Conservation (phyloP, 2,329 filamentous ascomycete species). For the Coniochaeta prunicola region DNA sequence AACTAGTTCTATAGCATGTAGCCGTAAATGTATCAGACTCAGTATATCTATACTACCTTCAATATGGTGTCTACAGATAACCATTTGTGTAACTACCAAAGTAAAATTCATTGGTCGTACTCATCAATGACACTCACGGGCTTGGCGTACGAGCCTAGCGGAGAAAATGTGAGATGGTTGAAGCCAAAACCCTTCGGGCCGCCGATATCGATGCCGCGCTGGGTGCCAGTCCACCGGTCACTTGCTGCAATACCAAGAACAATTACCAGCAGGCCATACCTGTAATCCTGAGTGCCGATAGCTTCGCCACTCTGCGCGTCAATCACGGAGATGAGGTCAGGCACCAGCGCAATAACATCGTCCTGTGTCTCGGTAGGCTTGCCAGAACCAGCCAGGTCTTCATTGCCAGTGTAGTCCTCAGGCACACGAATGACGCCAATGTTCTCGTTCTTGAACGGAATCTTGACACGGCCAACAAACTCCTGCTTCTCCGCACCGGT, state of each 20-base stretch:
- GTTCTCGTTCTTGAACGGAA: conserved; percentile 70
- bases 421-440: conserved; percentile 45
- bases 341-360: conserved; percentile 43
- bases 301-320: conserved; percentile 50
- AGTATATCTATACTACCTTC: not conserved
- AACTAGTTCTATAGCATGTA: not conserved
- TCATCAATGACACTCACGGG: not conserved
- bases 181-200: conserved; percentile 18
- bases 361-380: conserved; percentile 29
- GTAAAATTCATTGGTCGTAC: not conserved
- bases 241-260: conserved; percentile 39
- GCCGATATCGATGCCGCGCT: conserved; percentile 39
- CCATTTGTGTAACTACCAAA: not conserved
- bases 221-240: conserved; percentile 35
- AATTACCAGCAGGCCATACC: conserved; percentile 43
- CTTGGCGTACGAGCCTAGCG: not conserved
- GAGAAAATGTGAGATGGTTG: not conserved
- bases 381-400: conserved; percentile 6
- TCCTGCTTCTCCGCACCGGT: not conserved
- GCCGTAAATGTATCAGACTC: not conserved
- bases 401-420: not conserved
- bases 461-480: conserved; percentile 45
- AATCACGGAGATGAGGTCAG: conserved; percentile 48
- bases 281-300: conserved; percentile 49
- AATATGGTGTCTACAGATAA: not conserved